Conservation (phyloP, 495 filamentous ascomycete species). For the Hypoxylon rickii region DNA sequence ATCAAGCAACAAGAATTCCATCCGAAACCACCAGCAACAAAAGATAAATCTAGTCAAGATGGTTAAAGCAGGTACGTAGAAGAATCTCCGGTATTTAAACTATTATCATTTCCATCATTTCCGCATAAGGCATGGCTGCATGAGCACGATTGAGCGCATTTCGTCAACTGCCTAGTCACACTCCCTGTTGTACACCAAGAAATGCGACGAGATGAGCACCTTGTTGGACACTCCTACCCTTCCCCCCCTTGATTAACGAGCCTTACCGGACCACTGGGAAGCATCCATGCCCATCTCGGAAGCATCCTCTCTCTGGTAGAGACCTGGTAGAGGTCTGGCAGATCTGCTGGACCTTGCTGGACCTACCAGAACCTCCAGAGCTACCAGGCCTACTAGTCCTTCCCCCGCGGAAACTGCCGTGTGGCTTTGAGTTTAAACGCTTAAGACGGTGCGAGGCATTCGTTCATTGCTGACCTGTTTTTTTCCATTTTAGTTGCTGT, state of each 20-base stretch:
- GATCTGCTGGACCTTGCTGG: too few species aligned
- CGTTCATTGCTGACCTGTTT: conserved; percentile 39
- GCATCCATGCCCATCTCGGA: conserved; percentile 10
- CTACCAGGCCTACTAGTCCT: too few species aligned
- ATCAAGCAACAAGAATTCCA: too few species aligned
- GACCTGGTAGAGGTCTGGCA: too few species aligned
- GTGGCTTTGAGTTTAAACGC: conserved; percentile 16
- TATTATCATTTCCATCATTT: conserved; percentile 31
- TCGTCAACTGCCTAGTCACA: conserved; percentile 31
- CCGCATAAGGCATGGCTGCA: conserved; percentile 38
- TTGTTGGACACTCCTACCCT: conserved; percentile 44
- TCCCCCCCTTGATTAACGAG: too few species aligned
- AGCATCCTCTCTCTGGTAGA: too few species aligned
- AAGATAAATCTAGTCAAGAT: conserved; percentile 62
- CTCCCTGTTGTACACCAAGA: conserved; percentile 29
- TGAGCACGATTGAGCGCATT: conserved; percentile 47
- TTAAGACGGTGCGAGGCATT: conserved; percentile 11
- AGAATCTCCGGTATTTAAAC: conserved; percentile 32
- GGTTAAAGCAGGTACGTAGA: conserved; percentile 89
- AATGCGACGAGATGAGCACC: conserved; percentile 34
- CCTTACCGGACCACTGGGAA: conserved; percentile 23
- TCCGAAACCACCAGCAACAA: conserved; percentile 15
- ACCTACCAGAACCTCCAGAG: too few species aligned
- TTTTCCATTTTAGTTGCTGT: conserved; percentile 71
- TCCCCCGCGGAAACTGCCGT: conserved; percentile 19